phyloP scores from a whole-genome alignment of 2,329 filamentous ascomycete genomes.

The Geosmithia putterillii region DNA sequence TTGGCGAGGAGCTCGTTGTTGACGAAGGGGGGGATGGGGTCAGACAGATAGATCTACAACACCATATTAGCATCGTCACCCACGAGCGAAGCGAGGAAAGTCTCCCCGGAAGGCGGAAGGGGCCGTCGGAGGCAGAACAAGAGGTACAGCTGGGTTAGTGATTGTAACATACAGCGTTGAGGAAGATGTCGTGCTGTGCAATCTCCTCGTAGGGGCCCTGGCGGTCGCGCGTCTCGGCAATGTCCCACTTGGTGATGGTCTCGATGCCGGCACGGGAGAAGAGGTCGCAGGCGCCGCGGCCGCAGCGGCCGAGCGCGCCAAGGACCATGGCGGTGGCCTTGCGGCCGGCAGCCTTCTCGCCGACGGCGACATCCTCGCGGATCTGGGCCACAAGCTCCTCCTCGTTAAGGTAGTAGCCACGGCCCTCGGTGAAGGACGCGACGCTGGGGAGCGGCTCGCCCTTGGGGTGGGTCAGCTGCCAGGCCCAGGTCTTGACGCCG shows the following conservation, averaged over 20 bases:
- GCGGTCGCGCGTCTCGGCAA: constrained; percentile 55
- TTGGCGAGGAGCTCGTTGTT: constrained; percentile 51
- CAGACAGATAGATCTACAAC: constrained; percentile 28
- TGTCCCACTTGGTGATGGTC: constrained; percentile 51
- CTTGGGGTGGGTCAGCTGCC: constrained; percentile 2
- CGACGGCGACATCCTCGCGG: constrained; percentile 1
- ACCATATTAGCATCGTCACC: not conserved
- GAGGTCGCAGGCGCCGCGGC: constrained; percentile 71
- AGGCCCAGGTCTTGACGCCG: constrained; percentile 66
- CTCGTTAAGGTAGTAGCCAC: constrained; percentile 2
- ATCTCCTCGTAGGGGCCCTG: constrained; percentile 74
- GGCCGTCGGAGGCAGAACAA: no score
- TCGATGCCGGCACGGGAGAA: constrained; percentile 50
- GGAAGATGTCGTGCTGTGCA: constrained; percentile 60
- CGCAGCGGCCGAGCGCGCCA: constrained; percentile 73
- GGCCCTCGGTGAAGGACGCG: constrained; percentile 1
- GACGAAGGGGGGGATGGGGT: constrained; percentile 68
- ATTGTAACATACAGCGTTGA: constrained; percentile 44
- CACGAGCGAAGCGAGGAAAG: no score
- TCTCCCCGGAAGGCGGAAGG: no score
- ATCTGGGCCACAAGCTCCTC: constrained; percentile 2
- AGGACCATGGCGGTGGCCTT: constrained; percentile 68
- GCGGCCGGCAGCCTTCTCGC: constrained; percentile 30
- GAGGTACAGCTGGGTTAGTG: no score
- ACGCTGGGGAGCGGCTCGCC: constrained; percentile 1